phyloP scores from a whole-genome alignment of 495 filamentous ascomycete species.

The Penicillium turbatum region DNA sequence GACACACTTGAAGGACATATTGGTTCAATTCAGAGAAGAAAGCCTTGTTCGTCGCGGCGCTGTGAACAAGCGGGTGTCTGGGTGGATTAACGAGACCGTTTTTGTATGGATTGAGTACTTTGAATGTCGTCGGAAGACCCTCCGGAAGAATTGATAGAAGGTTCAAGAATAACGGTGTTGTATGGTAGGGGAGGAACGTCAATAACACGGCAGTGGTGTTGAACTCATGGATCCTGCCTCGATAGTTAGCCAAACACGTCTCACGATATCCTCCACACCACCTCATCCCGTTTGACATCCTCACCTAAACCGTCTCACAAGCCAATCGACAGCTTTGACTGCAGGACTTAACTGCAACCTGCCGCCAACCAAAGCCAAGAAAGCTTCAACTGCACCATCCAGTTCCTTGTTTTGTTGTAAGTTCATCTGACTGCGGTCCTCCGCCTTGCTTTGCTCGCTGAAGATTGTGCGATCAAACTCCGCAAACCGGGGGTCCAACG shows the following conservation, averaged over 20 bases:
- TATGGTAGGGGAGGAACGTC: slow-evolving; percentile 90
- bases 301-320: slow-evolving; percentile 85
- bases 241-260: slow-evolving; percentile 26
- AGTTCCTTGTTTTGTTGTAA: slow-evolving; percentile 73
- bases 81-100: slow-evolving; percentile 68
- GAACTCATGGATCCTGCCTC: slow-evolving; percentile 76
- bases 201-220: slow-evolving; percentile 77
- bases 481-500: slow-evolving; percentile 70
- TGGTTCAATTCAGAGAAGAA: slow-evolving; percentile 69
- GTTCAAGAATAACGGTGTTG: slow-evolving; percentile 71
- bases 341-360: slow-evolving; percentile 77
- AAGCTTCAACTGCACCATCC: slow-evolving; percentile 70
- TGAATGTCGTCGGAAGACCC: slow-evolving; percentile 67
- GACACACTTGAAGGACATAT: slow-evolving; percentile 67
- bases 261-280: not conserved
- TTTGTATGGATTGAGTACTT: slow-evolving; percentile 81
- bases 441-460: slow-evolving; percentile 81
- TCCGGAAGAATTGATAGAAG: slow-evolving; percentile 77
- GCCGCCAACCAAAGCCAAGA: slow-evolving; percentile 72
- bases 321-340: slow-evolving; percentile 89
- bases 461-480: slow-evolving; percentile 70
- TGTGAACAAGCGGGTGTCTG: slow-evolving; percentile 72
- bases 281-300: slow-evolving; percentile 4
- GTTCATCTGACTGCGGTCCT: slow-evolving; percentile 83
- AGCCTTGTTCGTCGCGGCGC: slow-evolving; percentile 63